Conservation (phyloP, 805 yeast species). For the Suhomyces faveliae region DNA sequence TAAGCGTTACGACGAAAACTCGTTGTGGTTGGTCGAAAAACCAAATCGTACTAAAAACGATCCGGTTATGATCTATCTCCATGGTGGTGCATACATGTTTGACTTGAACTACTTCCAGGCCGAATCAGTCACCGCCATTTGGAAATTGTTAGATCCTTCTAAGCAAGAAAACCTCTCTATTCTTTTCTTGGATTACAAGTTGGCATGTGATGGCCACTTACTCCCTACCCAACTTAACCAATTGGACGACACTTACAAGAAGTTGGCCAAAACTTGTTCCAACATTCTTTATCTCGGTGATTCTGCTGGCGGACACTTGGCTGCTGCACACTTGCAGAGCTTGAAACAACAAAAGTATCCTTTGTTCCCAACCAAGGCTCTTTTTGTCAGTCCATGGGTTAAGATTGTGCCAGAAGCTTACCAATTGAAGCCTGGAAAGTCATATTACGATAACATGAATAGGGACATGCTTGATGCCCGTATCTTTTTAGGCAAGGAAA, state of each 20-base stretch:
- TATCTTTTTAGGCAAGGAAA: neutral
- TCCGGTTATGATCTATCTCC: conserved; percentile 35
- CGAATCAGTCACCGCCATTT: conserved; percentile 26
- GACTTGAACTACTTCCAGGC: conserved; percentile 27
- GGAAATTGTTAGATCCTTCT: conserved; percentile 26
- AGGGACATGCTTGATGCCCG: conserved; percentile 10
- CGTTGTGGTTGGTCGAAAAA: conserved; percentile 35
- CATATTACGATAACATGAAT: conserved; percentile 30
- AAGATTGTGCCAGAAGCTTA: conserved; percentile 22
- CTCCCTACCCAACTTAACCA: conserved; percentile 36
- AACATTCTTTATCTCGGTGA: conserved; percentile 40
- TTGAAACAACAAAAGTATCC: conserved; percentile 15
- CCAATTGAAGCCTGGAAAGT: conserved; percentile 28
- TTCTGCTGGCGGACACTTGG: conserved; percentile 43
- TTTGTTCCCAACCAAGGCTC: conserved; percentile 25
- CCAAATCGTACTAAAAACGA: conserved; percentile 22
- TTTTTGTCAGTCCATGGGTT: conserved; percentile 42
- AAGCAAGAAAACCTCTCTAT: conserved; percentile 18
- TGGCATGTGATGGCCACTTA: conserved; percentile 28
- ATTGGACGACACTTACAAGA: conserved; percentile 25
- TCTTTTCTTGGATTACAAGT: conserved; percentile 24
- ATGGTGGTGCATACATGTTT: conserved; percentile 41
- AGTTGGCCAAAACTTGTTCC: conserved; percentile 17
- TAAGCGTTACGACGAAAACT: conserved; percentile 25
- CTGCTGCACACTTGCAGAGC: conserved; percentile 28